Percentiles rank a stretch among this genome's conserved stretches.
These are phyloP conservation scores for Pilaira anomala DNA, from an alignment of 192 early-diverging fungal species.

Conservation along the genomic window DNA sequence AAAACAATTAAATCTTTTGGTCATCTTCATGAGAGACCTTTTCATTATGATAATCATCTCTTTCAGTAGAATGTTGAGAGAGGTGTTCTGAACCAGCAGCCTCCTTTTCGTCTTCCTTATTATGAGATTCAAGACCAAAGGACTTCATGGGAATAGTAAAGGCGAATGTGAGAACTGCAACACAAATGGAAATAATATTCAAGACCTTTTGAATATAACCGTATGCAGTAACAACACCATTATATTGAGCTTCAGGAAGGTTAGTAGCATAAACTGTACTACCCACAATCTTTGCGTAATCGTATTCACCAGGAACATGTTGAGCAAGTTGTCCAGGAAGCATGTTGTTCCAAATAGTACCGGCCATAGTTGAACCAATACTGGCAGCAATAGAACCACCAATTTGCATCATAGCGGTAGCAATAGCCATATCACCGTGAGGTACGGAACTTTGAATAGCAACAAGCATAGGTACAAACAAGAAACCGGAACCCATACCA, in stretches of 20 bases:
- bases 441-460: conserved; percentile 29
- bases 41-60: background rate
- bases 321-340: conserved; percentile 20
- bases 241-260: conserved; percentile 19
- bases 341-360: conserved; percentile 24
- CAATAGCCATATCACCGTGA: conserved; percentile 32
- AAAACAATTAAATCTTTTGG: too few relatives aligned
- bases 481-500: conserved; percentile 26
- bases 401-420: conserved; percentile 33
- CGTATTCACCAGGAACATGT: conserved; percentile 31
- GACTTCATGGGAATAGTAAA: conserved; percentile 23
- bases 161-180: conserved; percentile 12
- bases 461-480: conserved; percentile 14
- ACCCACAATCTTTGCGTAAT: conserved; percentile 10
- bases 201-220: conserved; percentile 23
- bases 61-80: background rate
- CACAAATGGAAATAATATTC: conserved; percentile 17
- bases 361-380: conserved; percentile 30
- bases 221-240: conserved; percentile 25
- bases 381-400: conserved; percentile 18
- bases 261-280: background rate
- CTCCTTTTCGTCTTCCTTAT: background rate
- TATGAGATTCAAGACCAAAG: conserved; percentile 15
- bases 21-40: too few relatives aligned
- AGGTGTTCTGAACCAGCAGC: background rate